phyloP scores from a whole-genome alignment of 2,329 filamentous ascomycete genomes.

The Paramyrothecium sp. region DNA sequence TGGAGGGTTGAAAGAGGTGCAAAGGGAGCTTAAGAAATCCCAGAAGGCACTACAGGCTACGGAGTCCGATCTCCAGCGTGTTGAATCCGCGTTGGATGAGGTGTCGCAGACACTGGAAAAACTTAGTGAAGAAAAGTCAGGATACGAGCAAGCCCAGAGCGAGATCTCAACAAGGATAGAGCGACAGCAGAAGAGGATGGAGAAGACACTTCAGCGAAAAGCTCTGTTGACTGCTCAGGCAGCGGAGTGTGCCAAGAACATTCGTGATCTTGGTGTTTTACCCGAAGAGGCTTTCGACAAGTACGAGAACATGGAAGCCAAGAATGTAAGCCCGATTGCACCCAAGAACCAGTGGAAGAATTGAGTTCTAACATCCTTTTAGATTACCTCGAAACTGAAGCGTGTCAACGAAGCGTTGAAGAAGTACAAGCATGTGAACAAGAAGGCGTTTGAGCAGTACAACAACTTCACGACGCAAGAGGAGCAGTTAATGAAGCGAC shows the following conservation, averaged over 20 bases:
- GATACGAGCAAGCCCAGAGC: conserved; percentile 70
- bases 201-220: conserved; percentile 88
- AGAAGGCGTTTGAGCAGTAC: conserved; percentile 99
- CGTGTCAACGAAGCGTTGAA: conserved; percentile 91
- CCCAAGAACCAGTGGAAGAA: background rate
- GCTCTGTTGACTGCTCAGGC: conserved; percentile 75
- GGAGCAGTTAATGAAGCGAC: conserved; percentile 79
- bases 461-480: conserved; percentile 94
- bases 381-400: conserved; percentile 70
- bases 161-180: conserved; percentile 77
- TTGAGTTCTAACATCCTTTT: background rate
- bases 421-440: conserved; percentile 98
- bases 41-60: conserved; percentile 66
- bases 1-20: conserved; percentile 71
- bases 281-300: conserved; percentile 93
- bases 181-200: conserved; percentile 83
- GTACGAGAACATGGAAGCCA: conserved; percentile 79
- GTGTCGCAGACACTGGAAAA: conserved; percentile 50
- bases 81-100: conserved; percentile 68
- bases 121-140: conserved; percentile 53
- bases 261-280: conserved; percentile 87
- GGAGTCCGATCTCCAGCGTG: conserved; percentile 67
- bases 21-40: conserved; percentile 78
- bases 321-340: conserved; percentile 55
- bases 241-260: conserved; percentile 80